phyloP scores from a whole-genome alignment of 2,329 filamentous ascomycete species.

The Neopestalotiopsis clavispora region DNA sequence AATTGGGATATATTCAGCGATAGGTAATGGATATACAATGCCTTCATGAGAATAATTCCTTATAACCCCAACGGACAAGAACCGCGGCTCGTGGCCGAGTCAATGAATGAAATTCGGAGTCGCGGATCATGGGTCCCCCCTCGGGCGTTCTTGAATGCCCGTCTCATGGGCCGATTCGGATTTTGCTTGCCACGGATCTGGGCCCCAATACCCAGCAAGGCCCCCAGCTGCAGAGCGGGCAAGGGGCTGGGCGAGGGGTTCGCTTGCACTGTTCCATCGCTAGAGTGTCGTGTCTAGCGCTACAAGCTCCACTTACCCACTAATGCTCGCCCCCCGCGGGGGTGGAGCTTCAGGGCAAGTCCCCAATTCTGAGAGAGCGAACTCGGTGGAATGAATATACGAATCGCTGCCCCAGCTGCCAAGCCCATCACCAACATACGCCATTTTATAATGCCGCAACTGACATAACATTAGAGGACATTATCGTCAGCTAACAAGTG shows the following conservation, averaged over 20 bases:
- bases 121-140: not conserved
- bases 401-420: not conserved
- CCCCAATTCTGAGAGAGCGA: too few species aligned
- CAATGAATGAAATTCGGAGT: not conserved
- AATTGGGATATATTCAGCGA: too few species aligned
- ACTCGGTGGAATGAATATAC: too few species aligned
- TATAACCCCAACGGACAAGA: not conserved
- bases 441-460: not conserved
- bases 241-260: too few species aligned
- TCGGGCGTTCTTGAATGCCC: conserved; percentile 10
- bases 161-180: not conserved
- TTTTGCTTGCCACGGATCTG: not conserved
- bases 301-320: too few species aligned
- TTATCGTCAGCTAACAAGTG: not conserved
- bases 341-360: too few species aligned
- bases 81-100: not conserved
- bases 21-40: too few species aligned
- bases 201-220: too few species aligned
- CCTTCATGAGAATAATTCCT: not conserved
- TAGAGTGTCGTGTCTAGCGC: too few species aligned
- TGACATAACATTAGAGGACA: not conserved
- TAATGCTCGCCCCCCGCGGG: too few species aligned
- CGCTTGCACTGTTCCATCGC: too few species aligned
- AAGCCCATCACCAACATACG: not conserved
- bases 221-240: too few species aligned